Conservation (phyloP, 305 asterid species). For the Fraxinus floribunda region DNA sequence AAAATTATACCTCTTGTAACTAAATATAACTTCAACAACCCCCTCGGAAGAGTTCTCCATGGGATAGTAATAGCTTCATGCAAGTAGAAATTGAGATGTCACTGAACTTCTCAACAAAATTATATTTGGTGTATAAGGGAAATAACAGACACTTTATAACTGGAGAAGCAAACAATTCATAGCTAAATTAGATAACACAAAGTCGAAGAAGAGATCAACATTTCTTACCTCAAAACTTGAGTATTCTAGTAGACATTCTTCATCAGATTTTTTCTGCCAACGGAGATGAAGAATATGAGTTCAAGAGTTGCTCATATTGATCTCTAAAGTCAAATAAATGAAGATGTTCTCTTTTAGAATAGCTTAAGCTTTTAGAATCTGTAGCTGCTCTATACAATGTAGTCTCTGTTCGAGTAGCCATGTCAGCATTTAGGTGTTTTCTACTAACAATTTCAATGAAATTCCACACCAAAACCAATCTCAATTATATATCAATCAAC, state of each 20-base stretch:
- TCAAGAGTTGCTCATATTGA: conserved; percentile 9
- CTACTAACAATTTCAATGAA: too few species aligned
- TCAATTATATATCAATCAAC: too few species aligned
- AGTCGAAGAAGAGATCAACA: conserved; percentile 6
- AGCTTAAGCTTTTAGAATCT: not conserved
- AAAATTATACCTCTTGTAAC: conserved; percentile 70
- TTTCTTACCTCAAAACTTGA: conserved; percentile 70
- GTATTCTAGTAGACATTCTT: conserved; percentile 63
- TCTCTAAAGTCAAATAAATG: too few species aligned
- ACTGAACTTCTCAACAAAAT: not conserved
- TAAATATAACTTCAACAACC: conserved; percentile 72
- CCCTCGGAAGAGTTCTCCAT: conserved; percentile 82
- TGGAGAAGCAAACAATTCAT: not conserved
- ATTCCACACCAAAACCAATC: too few species aligned
- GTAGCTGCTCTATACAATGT: not conserved
- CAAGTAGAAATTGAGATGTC: conserved; percentile 17
- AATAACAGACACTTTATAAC: conserved; percentile 1
- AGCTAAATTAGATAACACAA: not conserved
- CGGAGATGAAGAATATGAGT: conserved; percentile 16
- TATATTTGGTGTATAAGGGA: not conserved
- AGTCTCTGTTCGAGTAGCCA: not conserved
- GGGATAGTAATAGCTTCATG: conserved; percentile 84
- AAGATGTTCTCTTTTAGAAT: not conserved
- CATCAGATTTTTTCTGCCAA: conserved; percentile 65
- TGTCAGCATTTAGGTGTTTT: too few species aligned